Evolutionary conservation across 2,329 filamentous ascomycete species (phyloP).

Genomic region (Teratosphaeria zuluensis): DNA sequence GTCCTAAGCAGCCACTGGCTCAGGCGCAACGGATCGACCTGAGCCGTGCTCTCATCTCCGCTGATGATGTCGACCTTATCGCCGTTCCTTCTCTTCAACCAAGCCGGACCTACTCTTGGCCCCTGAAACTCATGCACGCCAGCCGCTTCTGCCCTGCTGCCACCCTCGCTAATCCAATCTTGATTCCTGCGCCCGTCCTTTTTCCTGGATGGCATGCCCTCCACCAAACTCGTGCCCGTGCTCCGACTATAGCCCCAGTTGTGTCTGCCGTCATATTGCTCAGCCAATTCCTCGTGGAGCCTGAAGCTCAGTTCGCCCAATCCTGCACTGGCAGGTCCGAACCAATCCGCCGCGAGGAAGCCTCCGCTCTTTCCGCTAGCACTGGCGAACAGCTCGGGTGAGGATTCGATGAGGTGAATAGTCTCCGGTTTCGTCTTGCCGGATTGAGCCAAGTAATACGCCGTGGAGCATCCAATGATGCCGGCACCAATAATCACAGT

Average conservation of each 20-base stretch:
- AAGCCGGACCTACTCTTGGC: slow-evolving; percentile 39
- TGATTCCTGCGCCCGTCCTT: slow-evolving; percentile 35
- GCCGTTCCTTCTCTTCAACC: slow-evolving; percentile 49
- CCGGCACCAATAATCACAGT: slow-evolving; percentile 61
- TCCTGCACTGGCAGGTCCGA: slow-evolving; percentile 33
- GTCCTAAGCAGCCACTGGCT: slow-evolving; percentile 55
- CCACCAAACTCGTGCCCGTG: slow-evolving; percentile 47
- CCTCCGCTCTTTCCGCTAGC: slow-evolving; percentile 67
- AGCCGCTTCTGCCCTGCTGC: slow-evolving; percentile 50
- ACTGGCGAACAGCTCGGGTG: slow-evolving; percentile 55
- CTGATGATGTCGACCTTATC: slow-evolving; percentile 54
- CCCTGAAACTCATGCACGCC: slow-evolving; percentile 23
- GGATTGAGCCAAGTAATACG: slow-evolving; percentile 56
- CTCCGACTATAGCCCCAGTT: slow-evolving; percentile 53
- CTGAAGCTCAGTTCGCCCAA: slow-evolving; percentile 60
- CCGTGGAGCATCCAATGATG: slow-evolving; percentile 60
- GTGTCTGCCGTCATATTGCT: slow-evolving; percentile 45
- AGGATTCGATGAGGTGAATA: slow-evolving; percentile 51
- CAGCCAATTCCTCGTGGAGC: slow-evolving; percentile 57
- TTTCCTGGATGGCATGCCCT: slow-evolving; percentile 33
- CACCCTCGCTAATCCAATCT: slow-evolving; percentile 58
- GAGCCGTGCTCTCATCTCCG: slow-evolving; percentile 50
- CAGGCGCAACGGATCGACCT: slow-evolving; percentile 58
- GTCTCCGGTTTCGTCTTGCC: slow-evolving; percentile 29
- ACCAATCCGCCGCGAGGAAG: slow-evolving; percentile 62